Evolutionary conservation across 2,329 filamentous ascomycete genomes (phyloP).

Genomic region (Fusarium sp.): DNA sequence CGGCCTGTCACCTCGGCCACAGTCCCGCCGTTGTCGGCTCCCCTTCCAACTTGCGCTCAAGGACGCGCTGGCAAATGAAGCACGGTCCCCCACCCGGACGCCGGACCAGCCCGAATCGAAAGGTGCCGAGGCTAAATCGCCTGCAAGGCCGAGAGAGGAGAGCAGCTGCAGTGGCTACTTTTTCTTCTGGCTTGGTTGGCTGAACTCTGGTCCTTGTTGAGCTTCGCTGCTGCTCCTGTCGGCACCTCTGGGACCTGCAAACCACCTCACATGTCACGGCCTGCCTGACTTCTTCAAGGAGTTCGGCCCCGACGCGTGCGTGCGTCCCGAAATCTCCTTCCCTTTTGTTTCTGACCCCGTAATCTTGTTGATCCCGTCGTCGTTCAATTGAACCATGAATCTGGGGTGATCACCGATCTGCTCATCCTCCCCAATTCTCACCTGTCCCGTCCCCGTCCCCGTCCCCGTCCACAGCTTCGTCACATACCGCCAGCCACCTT

Average conservation of each 20-base stretch:
- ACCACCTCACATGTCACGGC: slow-evolving; percentile 48
- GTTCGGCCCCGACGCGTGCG: slow-evolving; percentile 48
- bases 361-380: slow-evolving; percentile 22
- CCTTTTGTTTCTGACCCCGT: slow-evolving; percentile 26
- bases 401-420: slow-evolving; percentile 39
- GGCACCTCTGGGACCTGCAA: slow-evolving; percentile 28
- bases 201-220: slow-evolving; percentile 23
- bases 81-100: slow-evolving; percentile 30
- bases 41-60: slow-evolving; percentile 22
- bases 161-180: slow-evolving; percentile 22
- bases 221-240: slow-evolving; percentile 25
- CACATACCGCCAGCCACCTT: slow-evolving; percentile 27
- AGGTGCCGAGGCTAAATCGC: slow-evolving; percentile 47
- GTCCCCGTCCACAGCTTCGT: slow-evolving; percentile 14
- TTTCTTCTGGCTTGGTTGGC: slow-evolving; percentile 29
- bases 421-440: slow-evolving; percentile 24
- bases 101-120: slow-evolving; percentile 31
- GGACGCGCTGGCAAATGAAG: slow-evolving; percentile 26
- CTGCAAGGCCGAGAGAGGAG: slow-evolving; percentile 21
- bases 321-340: slow-evolving; percentile 33
- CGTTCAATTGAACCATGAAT: slow-evolving; percentile 42
- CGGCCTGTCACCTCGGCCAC: slow-evolving; percentile 29
- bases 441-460: slow-evolving; percentile 17
- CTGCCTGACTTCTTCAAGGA: slow-evolving; percentile 33
- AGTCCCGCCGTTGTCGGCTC: slow-evolving; percentile 39